Evolutionary conservation across 2,329 filamentous ascomycete genomes (phyloP).

Genomic region (Trichoderma citrinoviride): DNA sequence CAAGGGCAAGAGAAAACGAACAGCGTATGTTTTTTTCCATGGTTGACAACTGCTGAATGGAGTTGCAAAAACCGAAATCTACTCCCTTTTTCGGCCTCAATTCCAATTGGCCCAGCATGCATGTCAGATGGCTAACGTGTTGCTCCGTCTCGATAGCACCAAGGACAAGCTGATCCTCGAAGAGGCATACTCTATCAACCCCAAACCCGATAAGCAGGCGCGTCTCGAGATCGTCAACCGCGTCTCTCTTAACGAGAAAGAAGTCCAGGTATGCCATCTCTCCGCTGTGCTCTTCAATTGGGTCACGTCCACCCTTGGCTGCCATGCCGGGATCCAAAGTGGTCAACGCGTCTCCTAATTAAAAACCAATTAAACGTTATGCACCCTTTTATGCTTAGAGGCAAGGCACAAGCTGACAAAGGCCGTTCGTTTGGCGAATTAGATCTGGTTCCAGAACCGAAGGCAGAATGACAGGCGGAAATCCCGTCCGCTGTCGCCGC

Average conservation of each 20-base stretch:
- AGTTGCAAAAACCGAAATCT: constrained; percentile 28
- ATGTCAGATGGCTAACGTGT: neutral
- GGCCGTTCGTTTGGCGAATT: constrained; percentile 3
- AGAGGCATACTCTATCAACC: constrained; percentile 76
- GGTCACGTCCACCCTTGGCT: neutral
- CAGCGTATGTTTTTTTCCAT: constrained; percentile 50
- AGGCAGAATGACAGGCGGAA: constrained; percentile 90
- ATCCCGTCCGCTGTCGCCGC: constrained; percentile 74
- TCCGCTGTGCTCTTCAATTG: neutral
- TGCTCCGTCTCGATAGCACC: constrained; percentile 50
- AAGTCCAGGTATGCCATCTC: constrained; percentile 74
- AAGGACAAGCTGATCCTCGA: constrained; percentile 89
- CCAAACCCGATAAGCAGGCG: constrained; percentile 87
- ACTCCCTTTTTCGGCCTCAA: neutral
- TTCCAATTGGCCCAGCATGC: neutral
- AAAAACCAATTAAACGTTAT: constrained; percentile 14
- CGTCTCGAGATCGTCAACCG: constrained; percentile 80
- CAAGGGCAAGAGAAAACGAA: constrained; percentile 62
- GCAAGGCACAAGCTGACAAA: constrained; percentile 9
- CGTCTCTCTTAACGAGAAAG: constrained; percentile 89
- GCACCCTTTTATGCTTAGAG: constrained; percentile 10
- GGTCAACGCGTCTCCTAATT: constrained; percentile 13
- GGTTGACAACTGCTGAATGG: neutral
- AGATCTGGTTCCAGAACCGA: constrained; percentile 99
- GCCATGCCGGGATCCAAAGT: neutral